phyloP scores from a whole-genome alignment of 768 basidiomycete species.

The Trametes cingulata region DNA sequence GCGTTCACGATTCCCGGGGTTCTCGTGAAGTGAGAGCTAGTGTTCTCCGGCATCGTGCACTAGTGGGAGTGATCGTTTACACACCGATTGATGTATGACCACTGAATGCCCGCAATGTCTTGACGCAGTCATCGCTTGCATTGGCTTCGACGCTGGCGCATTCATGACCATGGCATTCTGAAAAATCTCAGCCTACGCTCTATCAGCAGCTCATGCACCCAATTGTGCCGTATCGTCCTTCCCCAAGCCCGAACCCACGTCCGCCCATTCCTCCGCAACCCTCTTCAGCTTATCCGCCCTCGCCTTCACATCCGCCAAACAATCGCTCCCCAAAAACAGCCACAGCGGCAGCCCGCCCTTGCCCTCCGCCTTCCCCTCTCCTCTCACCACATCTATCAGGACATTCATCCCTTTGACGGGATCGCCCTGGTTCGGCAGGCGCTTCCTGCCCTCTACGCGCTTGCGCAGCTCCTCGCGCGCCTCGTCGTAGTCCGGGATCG shows the following conservation, averaged over 20 bases:
- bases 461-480: constrained; percentile 9
- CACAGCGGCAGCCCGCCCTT: constrained; percentile 21
- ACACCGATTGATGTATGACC: no score
- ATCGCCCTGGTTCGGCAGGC: constrained; percentile 26
- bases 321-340: constrained; percentile 30
- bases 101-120: no score
- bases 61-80: no score
- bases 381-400: constrained; percentile 30
- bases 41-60: no score
- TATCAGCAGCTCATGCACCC: no score
- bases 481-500: constrained; percentile 24
- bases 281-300: constrained; percentile 24
- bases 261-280: constrained; percentile 17
- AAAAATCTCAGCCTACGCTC: no score
- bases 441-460: constrained; percentile 1
- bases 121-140: no score
- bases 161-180: no score
- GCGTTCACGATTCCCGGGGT: no score
- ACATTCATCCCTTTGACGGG: constrained; percentile 29
- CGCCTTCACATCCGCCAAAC: constrained; percentile 25
- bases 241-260: constrained; percentile 4
- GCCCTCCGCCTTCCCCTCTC: constrained; percentile 29
- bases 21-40: no score
- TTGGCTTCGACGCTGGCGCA: no score
- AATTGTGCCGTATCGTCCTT: neutral